Conservation (phyloP, 1,284 basidiomycete genomes). For the Peniophora sp. region DNA sequence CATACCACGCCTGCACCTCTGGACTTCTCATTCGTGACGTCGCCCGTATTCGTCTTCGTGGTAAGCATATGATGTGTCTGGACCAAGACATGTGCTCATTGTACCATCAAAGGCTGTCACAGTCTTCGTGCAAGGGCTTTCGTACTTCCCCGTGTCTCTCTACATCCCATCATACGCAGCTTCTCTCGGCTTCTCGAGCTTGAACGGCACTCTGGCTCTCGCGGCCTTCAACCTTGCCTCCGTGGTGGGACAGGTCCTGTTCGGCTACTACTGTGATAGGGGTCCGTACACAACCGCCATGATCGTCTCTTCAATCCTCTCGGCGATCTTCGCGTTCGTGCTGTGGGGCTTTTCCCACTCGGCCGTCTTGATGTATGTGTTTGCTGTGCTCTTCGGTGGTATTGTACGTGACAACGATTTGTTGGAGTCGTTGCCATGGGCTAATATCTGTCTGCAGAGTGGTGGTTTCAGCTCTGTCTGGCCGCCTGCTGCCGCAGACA, state of each 20-base stretch:
- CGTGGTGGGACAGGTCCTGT: slow-evolving; percentile 3
- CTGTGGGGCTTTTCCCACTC: slow-evolving; percentile 2
- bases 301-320: neutral
- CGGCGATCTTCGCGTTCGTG: neutral
- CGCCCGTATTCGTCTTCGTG: slow-evolving; percentile 16
- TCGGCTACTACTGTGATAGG: slow-evolving; percentile 3
- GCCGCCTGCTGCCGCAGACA: slow-evolving; percentile 1
- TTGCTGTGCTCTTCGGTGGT: slow-evolving; percentile 1
- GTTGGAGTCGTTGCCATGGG: no score
- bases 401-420: slow-evolving; percentile 2
- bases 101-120: slow-evolving; percentile 11
- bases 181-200: slow-evolving; percentile 1
- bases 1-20: slow-evolving; percentile 16
- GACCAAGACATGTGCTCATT: neutral
- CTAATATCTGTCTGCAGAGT: slow-evolving; percentile 1
- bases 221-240: slow-evolving; percentile 3
- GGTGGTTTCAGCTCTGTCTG: slow-evolving; percentile 4
- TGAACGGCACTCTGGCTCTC: slow-evolving; percentile 1
- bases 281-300: slow-evolving; percentile 3
- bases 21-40: slow-evolving; percentile 18
- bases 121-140: slow-evolving; percentile 18
- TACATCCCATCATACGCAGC: slow-evolving; percentile 13
- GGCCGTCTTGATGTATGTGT: neutral
- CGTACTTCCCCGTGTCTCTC: slow-evolving; percentile 21
- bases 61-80: slow-evolving; percentile 9